A percentile compares a stretch with the other conserved stretches of the same genome.
Conservation (phyloP, 2,329 filamentous ascomycete species). For the Trichophyton rubrum region DNA sequence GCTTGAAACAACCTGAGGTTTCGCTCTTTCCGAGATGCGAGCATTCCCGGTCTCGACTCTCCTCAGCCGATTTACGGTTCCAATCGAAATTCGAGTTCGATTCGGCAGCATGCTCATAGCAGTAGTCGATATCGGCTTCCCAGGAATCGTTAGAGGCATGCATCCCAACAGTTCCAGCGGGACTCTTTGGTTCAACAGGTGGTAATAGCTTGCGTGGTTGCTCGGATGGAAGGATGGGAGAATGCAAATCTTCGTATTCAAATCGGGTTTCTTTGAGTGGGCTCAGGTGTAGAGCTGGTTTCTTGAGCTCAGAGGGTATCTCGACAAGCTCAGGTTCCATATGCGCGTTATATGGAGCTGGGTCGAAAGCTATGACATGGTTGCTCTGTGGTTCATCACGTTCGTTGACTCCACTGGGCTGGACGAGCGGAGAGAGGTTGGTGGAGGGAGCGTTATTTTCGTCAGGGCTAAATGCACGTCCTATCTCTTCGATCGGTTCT, state of each 20-base stretch:
- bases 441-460: constrained; percentile 29
- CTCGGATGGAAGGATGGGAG: constrained; percentile 5
- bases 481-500: constrained; percentile 20
- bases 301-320: not conserved
- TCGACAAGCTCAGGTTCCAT: not conserved
- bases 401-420: constrained; percentile 35
- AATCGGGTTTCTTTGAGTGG: not conserved
- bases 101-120: constrained; percentile 49
- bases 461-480: constrained; percentile 33
- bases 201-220: not conserved
- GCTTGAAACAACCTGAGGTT: not conserved
- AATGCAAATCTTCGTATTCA: constrained; percentile 5
- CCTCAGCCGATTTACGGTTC: constrained; percentile 30
- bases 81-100: constrained; percentile 50
- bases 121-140: constrained; percentile 52
- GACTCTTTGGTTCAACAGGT: not conserved
- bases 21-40: not conserved
- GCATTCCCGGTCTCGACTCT: constrained; percentile 8
- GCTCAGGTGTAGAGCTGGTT: not conserved
- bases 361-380: constrained; percentile 15
- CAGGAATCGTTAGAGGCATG: constrained; percentile 29
- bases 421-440: constrained; percentile 30
- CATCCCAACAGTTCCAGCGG: not conserved
- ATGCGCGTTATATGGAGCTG: constrained; percentile 1
- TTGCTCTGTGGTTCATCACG: constrained; percentile 31